These are phyloP conservation scores for Rhododendron griersonianum DNA, from an alignment of 148 eudicot genomes.

Conservation along the genomic window DNA sequence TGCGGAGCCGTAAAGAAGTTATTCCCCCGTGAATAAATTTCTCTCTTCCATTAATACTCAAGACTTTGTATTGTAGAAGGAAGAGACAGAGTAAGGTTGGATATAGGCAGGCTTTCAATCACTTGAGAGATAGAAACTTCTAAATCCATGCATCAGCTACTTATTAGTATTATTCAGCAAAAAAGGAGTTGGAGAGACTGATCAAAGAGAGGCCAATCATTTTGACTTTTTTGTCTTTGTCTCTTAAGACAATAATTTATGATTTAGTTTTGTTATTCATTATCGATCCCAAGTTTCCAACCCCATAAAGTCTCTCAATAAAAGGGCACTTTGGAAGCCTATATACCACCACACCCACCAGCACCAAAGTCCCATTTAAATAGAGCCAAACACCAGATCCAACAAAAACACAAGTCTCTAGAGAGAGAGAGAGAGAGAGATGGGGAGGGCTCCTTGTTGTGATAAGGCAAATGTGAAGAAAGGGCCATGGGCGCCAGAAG, in stretches of 20 bases:
- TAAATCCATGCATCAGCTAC: background rate
- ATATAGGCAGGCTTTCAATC: background rate
- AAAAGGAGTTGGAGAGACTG: background rate
- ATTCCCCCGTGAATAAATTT: too few species aligned
- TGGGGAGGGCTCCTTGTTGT: slow-evolving; percentile 30
- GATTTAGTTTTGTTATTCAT: background rate
- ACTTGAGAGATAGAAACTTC: background rate
- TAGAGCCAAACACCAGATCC: background rate
- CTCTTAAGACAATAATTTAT: background rate
- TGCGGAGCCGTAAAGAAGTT: too few species aligned
- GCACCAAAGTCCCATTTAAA: background rate
- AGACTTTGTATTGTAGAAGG: background rate
- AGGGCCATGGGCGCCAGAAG: slow-evolving; percentile 28
- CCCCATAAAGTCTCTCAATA: background rate
- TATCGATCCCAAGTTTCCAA: background rate
- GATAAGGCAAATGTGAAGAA: slow-evolving; percentile 28
- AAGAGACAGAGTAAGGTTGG: background rate
- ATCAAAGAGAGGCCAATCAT: slow-evolving; percentile 1
- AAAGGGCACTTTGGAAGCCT: background rate
- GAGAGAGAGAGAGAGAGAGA: slow-evolving; percentile 15
- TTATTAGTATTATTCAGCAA: background rate
- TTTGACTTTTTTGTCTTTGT: background rate
- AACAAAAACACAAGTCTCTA: background rate
- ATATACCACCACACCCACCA: background rate
- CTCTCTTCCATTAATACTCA: background rate